A percentile compares a stretch with the other conserved stretches of the same genome.
phyloP scores from a whole-genome alignment of 2,329 filamentous ascomycete genomes.

The Colletotrichum camelliae region DNA sequence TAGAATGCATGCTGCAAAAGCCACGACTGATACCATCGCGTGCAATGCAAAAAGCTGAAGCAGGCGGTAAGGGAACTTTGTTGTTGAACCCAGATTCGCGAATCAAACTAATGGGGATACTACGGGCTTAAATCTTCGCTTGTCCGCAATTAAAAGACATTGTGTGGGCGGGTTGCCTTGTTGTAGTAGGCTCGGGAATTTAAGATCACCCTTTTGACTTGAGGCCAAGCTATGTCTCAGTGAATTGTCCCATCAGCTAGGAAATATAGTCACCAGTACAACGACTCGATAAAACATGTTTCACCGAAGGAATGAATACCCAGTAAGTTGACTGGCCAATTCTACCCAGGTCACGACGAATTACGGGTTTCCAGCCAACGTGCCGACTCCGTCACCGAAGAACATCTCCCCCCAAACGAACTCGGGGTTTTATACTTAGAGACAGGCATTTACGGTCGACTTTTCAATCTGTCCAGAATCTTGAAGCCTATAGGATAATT shows the following conservation, averaged over 20 bases:
- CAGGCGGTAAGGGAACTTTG: neutral
- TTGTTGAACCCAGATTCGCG: neutral
- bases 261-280: accelerated
- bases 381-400: neutral
- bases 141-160: neutral
- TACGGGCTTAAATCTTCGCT: neutral
- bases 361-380: neutral
- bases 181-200: neutral
- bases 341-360: neutral
- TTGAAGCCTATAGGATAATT: neutral
- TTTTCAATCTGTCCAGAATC: neutral
- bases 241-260: neutral
- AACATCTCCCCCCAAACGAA: too few species aligned
- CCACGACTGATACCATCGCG: neutral
- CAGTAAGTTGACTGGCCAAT: neutral
- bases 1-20: neutral
- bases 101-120: neutral
- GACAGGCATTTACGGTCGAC: neutral
- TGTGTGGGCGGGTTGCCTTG: neutral
- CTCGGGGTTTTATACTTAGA: neutral
- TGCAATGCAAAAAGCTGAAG: neutral
- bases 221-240: neutral
- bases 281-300: neutral
- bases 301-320: neutral
- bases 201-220: neutral